These are phyloP conservation scores for Arthrobotrys sphaeroides DNA, from an alignment of 2,329 filamentous ascomycete species.

Conservation along the genomic window DNA sequence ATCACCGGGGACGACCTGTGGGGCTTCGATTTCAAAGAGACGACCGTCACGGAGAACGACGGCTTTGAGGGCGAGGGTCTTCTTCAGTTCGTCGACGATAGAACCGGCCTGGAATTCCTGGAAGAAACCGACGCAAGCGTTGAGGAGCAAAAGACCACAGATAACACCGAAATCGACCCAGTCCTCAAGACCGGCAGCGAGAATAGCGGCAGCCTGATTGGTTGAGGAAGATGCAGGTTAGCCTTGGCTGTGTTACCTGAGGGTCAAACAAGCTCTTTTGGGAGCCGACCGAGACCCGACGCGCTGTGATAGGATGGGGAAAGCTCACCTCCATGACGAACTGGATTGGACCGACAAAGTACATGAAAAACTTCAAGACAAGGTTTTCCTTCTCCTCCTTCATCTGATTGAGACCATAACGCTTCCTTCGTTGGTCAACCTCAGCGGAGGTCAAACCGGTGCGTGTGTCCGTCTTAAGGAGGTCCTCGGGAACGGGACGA, in stretches of 20 bases:
- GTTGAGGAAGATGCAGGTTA: slow-evolving; percentile 52
- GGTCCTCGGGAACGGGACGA: slow-evolving; percentile 74
- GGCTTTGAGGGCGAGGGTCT: slow-evolving; percentile 87
- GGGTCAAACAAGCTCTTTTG: slow-evolving; percentile 42
- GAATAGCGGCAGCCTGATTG: slow-evolving; percentile 73
- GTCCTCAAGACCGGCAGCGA: slow-evolving; percentile 83
- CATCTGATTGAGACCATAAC: slow-evolving; percentile 87
- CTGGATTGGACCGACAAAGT: slow-evolving; percentile 89
- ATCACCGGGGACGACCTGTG: slow-evolving; percentile 87
- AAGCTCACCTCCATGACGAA: slow-evolving; percentile 86
- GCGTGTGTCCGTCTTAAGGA: slow-evolving; percentile 78
- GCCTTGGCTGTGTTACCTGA: slow-evolving; percentile 52
- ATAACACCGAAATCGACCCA: slow-evolving; percentile 97
- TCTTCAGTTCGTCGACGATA: slow-evolving; percentile 90
- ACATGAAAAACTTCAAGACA: slow-evolving; percentile 80
- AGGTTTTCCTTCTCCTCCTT: slow-evolving; percentile 89
- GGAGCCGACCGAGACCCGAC: slow-evolving; percentile 39
- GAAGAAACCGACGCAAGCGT: slow-evolving; percentile 84
- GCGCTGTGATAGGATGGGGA: slow-evolving; percentile 37
- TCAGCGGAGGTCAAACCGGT: slow-evolving; percentile 77
- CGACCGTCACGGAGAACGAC: slow-evolving; percentile 83
- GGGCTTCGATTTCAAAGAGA: slow-evolving; percentile 80
- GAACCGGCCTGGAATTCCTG: slow-evolving; percentile 91
- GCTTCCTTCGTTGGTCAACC: slow-evolving; percentile 72
- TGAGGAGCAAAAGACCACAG: slow-evolving; percentile 81